A percentile compares a stretch with the other conserved stretches of the same genome.
These are phyloP conservation scores for Gyromitra esculenta DNA, from an alignment of 2,329 filamentous ascomycete genomes.

Conservation along the genomic window DNA sequence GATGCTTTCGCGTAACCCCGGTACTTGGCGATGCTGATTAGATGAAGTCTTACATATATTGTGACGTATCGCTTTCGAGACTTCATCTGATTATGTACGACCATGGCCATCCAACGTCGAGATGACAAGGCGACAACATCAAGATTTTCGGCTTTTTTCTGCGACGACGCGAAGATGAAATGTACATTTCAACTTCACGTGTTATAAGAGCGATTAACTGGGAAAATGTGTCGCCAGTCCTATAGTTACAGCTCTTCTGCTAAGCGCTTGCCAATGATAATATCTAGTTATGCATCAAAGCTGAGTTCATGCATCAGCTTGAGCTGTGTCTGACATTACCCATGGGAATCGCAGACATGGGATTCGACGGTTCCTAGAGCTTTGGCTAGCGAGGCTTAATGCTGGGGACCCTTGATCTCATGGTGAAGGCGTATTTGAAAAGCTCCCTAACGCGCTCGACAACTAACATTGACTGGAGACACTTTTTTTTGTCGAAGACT, in stretches of 20 bases:
- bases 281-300: conserved; percentile 22
- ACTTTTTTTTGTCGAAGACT: neutral
- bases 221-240: conserved; percentile 36
- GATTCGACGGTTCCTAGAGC: conserved; percentile 28
- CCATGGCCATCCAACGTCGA: conserved; percentile 43
- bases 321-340: conserved; percentile 41
- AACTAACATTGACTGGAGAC: conserved; percentile 14
- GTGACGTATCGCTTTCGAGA: conserved; percentile 50
- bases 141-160: conserved; percentile 42
- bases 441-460: conserved; percentile 28
- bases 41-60: conserved; percentile 44
- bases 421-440: conserved; percentile 13
- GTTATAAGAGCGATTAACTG: conserved; percentile 15
- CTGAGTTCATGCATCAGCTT: conserved; percentile 27
- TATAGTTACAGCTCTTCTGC: conserved; percentile 20
- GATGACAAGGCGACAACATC: conserved; percentile 48
- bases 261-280: conserved; percentile 20
- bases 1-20: conserved; percentile 40
- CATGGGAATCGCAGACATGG: conserved; percentile 40
- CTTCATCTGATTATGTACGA: conserved; percentile 52
- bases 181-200: conserved; percentile 43
- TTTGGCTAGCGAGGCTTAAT: conserved; percentile 14
- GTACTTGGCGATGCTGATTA: conserved; percentile 48
- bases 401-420: conserved; percentile 12
- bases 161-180: conserved; percentile 24